A percentile compares a stretch with the other conserved stretches of the same genome.
These are phyloP conservation scores for Rhodomyrtus psidioides DNA, from an alignment of 441 rosid genomes.

Conservation along the genomic window DNA sequence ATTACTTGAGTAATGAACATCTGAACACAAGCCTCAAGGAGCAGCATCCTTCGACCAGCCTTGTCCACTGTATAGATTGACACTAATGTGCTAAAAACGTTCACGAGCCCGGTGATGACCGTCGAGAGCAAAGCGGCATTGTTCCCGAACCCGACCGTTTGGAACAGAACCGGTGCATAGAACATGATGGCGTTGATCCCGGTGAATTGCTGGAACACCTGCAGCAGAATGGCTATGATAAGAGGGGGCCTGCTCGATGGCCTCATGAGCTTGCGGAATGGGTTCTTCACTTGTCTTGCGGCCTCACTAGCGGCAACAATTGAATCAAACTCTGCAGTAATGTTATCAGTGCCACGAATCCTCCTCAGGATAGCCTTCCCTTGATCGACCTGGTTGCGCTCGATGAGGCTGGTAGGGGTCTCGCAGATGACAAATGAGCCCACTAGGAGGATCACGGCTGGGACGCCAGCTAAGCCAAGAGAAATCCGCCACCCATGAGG, in stretches of 20 bases:
- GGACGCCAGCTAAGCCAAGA: slow-evolving; percentile 44
- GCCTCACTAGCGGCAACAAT: slow-evolving; percentile 33
- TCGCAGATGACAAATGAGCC: slow-evolving; percentile 52
- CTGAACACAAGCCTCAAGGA: too few species aligned
- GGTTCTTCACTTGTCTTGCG: slow-evolving; percentile 34
- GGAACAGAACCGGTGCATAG: slow-evolving; percentile 27
- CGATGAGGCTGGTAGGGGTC: slow-evolving; percentile 64
- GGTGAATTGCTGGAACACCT: slow-evolving; percentile 35
- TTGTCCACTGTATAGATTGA: too few species aligned
- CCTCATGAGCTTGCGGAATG: slow-evolving; percentile 37
- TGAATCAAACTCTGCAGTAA: slow-evolving; percentile 40
- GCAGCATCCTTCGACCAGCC: too few species aligned
- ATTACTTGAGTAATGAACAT: too few species aligned
- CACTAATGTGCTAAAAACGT: too few species aligned
- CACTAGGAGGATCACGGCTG: slow-evolving; percentile 30
- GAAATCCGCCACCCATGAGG: slow-evolving; percentile 60
- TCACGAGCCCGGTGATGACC: slow-evolving; percentile 25
- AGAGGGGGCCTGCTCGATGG: slow-evolving; percentile 37
- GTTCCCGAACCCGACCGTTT: slow-evolving; percentile 26
- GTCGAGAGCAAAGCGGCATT: slow-evolving; percentile 22
- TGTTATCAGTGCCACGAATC: slow-evolving; percentile 45
- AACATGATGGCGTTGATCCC: slow-evolving; percentile 38
- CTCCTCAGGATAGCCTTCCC: slow-evolving; percentile 34
- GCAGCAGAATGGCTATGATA: slow-evolving; percentile 36
- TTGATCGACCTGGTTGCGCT: slow-evolving; percentile 23